phyloP scores from a whole-genome alignment of 805 yeast species.

The Teunomyces lycoperdinae region DNA sequence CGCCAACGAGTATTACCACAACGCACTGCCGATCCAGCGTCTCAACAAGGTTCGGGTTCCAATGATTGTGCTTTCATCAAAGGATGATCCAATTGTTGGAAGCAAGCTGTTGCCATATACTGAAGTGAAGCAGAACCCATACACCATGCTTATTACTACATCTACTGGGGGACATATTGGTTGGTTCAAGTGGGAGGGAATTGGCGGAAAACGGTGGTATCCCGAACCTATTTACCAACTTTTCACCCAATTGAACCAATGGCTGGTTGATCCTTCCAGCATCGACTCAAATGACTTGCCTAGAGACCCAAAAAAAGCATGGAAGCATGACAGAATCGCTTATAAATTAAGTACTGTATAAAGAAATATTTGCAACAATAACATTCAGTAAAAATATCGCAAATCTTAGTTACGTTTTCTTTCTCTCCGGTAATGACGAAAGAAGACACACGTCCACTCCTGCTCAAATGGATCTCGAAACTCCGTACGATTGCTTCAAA shows the following conservation, averaged over 20 bases:
- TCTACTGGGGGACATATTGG: constrained; percentile 74
- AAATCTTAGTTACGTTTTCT: background rate
- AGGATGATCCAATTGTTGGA: constrained; percentile 67
- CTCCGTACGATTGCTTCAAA: constrained; percentile 34
- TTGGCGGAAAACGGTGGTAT: constrained; percentile 35
- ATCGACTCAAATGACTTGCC: constrained; percentile 22
- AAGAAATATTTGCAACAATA: background rate
- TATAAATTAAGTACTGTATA: background rate
- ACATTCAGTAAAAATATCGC: background rate
- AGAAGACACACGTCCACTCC: background rate
- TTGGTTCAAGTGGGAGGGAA: constrained; percentile 30
- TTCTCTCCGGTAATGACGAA: background rate
- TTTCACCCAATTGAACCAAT: constrained; percentile 30
- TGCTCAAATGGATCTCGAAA: constrained; percentile 19
- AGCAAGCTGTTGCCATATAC: constrained; percentile 49
- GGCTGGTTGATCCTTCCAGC: constrained; percentile 19
- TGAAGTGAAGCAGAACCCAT: constrained; percentile 56
- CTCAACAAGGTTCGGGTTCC: constrained; percentile 60
- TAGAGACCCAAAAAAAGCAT: constrained; percentile 23
- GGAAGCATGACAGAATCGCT: constrained; percentile 34
- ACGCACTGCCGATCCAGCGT: constrained; percentile 60
- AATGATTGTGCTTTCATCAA: constrained; percentile 53
- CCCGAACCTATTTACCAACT: constrained; percentile 33
- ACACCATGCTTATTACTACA: constrained; percentile 52
- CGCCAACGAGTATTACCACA: constrained; percentile 61